Percentiles rank a stretch among this genome's conserved stretches.
Conservation (phyloP, 164 flowering plant genomes). For the Berberis thunbergii region DNA sequence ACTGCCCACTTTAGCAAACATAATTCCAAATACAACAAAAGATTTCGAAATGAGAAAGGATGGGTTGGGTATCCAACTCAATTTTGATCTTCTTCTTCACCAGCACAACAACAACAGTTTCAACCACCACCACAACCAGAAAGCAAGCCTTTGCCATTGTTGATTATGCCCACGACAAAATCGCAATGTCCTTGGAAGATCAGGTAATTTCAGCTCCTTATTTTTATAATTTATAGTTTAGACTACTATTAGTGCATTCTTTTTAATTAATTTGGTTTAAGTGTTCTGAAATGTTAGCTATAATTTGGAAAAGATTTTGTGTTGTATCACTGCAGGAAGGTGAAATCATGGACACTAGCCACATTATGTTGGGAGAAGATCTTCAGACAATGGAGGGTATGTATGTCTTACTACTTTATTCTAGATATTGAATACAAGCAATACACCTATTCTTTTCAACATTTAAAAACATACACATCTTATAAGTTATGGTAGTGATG, state of each 20-base stretch:
- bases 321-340: conserved; percentile 43
- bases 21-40: too few relatives aligned
- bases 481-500: not conserved
- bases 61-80: not conserved
- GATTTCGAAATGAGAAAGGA: too few relatives aligned
- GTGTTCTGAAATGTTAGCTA: too few relatives aligned
- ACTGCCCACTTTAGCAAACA: too few relatives aligned
- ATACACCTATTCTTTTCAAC: not conserved
- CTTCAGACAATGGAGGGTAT: conserved; percentile 38
- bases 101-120: not conserved
- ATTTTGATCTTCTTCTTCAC: not conserved
- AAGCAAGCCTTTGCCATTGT: conserved; percentile 37
- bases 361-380: conserved; percentile 22
- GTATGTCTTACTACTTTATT: conserved; percentile 1
- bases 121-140: not conserved
- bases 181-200: conserved; percentile 80
- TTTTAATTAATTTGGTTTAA: too few relatives aligned
- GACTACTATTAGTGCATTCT: not conserved
- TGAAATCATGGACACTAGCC: conserved; percentile 29
- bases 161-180: conserved; percentile 81
- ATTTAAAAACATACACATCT: too few relatives aligned
- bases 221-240: not conserved
- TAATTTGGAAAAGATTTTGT: not conserved
- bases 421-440: not conserved
- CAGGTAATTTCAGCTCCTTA: conserved; percentile 36